These are phyloP conservation scores for Jacaranda mimosifolia DNA, from an alignment of 257 asterid species.

Conservation along the genomic window DNA sequence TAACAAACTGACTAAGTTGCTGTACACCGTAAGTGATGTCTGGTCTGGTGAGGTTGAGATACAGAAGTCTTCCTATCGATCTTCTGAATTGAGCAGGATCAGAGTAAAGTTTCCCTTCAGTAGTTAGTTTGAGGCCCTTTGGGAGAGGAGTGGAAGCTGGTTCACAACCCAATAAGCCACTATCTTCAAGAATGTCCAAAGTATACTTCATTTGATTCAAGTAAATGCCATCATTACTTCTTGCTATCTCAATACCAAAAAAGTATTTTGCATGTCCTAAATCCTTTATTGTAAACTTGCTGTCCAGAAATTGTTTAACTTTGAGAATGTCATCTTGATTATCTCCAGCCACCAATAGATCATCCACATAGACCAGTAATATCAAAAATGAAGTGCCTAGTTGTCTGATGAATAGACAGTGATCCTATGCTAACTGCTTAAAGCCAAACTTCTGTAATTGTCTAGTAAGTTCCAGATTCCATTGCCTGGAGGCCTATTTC, in stretches of 20 bases:
- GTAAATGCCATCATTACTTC: no score
- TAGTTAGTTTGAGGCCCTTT: background rate
- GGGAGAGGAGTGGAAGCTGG: background rate
- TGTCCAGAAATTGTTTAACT: background rate
- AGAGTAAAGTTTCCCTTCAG: no score
- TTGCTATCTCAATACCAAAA: background rate
- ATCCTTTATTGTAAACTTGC: background rate
- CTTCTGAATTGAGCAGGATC: background rate
- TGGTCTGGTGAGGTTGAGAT: background rate
- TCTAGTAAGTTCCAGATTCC: background rate
- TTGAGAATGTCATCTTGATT: background rate
- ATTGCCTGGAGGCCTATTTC: background rate
- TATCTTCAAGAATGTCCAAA: background rate
- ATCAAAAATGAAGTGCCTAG: background rate
- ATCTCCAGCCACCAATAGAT: background rate
- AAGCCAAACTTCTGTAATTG: background rate
- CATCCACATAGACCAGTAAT: background rate
- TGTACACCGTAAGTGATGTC: background rate
- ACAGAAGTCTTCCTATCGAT: background rate
- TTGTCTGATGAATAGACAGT: background rate
- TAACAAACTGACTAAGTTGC: background rate
- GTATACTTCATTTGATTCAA: no score
- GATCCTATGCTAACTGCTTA: background rate
- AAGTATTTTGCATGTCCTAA: background rate
- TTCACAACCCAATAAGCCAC: background rate